Evolutionary conservation across 2,329 filamentous ascomycete genomes (phyloP), one percentile per base, ranked within the genome.

Genomic region (Lecanicillium sp.): DNA sequence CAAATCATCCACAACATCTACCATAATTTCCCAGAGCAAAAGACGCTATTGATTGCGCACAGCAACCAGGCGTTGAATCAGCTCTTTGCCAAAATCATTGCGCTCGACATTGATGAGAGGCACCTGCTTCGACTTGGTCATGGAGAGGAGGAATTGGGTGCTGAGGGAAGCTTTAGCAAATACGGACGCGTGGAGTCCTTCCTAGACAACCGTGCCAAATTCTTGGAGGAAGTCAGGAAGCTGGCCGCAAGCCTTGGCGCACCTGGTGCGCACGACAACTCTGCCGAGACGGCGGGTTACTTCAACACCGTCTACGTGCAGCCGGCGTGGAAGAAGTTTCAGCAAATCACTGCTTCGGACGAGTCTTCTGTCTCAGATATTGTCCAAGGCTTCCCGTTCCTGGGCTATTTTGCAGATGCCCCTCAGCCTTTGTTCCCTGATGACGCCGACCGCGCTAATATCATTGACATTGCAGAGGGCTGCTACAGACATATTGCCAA

Each of bases 1-100:
- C 92, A 98, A 60, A 94, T 97, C 57, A 98, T 98, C 64, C 96
- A 87, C 67, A 96, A 97, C 59, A 84, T 98, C 50, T 98, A 98
- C 57, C 90, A 97, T 68, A 95, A 97, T 62, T 98, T 96, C 57
- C 89, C 92, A 7, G 72, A 82, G 46, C 88, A 98, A 60, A 84
- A 87, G 50, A 98, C 92, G 1, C 68, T 98, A 14, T 77, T 98
- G 29, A 79, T 98, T 46, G 92, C 92, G 4, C 92, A 98, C 60
- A 97, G 90, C 62, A 98, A 98, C 56, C 94, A 98, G 60, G 94
- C 92, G 3, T 69, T 98, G 9, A 98, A 98, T 54, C 92, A 98
- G 58, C 72, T 98, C 2, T 98, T 98, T 65, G 86, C 94, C 52
- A 98, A 98, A 66, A 98, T 98, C 45, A 83, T 90, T n/a, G 85